Evolutionary conservation across 805 yeast genomes (phyloP).

Genomic region (Candida suzukii): DNA sequence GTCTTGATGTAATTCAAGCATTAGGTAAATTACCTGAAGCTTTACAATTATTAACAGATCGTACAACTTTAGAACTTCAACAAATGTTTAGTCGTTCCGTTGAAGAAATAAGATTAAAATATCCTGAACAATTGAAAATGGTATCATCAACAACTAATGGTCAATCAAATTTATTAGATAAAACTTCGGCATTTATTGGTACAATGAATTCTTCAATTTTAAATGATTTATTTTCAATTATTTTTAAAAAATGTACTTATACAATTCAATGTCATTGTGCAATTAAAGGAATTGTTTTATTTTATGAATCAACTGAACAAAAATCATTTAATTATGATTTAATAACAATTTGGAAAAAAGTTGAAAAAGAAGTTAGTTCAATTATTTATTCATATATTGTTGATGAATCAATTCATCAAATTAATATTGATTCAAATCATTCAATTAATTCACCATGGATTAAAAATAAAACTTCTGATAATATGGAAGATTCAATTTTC

Average conservation of each 20-base stretch:
- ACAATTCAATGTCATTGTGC: constrained; percentile 68
- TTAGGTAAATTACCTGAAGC: constrained; percentile 57
- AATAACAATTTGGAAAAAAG: constrained; percentile 33
- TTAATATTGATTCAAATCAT: background rate
- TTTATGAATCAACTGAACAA: constrained; percentile 15
- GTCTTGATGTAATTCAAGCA: constrained; percentile 24
- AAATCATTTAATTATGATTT: constrained; percentile 6
- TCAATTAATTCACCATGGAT: background rate
- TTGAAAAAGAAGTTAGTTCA: constrained; percentile 34
- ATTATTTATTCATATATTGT: constrained; percentile 31
- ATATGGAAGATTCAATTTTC: constrained; percentile 18
- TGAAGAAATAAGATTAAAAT: constrained; percentile 56
- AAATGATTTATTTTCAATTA: constrained; percentile 62
- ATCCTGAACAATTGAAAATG: constrained; percentile 27
- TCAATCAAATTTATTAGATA: constrained; percentile 2
- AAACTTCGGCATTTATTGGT: constrained; percentile 22
- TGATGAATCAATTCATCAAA: constrained; percentile 17
- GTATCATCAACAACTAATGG: constrained; percentile 1
- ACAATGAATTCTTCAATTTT: constrained; percentile 50
- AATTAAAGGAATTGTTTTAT: constrained; percentile 47
- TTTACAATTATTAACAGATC: constrained; percentile 43
- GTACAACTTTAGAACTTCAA: constrained; percentile 56
- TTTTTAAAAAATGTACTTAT: constrained; percentile 56
- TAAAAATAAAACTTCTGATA: background rate
- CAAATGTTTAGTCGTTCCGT: constrained; percentile 54